phyloP scores from a whole-genome alignment of 306 rosid genomes.

The Quercus agrifolia region DNA sequence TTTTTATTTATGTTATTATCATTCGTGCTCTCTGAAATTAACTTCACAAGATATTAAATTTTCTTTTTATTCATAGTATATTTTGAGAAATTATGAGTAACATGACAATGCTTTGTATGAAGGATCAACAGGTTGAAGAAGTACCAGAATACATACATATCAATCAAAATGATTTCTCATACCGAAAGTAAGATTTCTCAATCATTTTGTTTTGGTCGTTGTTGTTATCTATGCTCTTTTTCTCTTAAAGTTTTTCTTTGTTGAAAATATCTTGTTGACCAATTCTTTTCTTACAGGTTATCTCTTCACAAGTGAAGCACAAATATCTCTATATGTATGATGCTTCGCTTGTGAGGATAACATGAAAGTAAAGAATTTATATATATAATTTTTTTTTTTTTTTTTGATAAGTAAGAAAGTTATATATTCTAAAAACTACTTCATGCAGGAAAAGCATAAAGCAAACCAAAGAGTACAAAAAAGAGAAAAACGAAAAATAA shows the following conservation, averaged over 20 bases:
- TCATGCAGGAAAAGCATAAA: too few species aligned
- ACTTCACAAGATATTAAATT: constrained; percentile 23
- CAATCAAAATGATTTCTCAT: constrained; percentile 64
- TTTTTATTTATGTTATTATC: not conserved
- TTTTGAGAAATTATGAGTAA: constrained; percentile 4
- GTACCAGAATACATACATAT: constrained; percentile 59
- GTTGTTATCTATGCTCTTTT: not conserved
- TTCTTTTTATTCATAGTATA: not conserved
- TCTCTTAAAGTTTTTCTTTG: not conserved
- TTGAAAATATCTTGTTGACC: not conserved
- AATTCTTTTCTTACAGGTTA: not conserved
- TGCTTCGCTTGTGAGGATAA: not conserved
- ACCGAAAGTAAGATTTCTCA: constrained; percentile 49
- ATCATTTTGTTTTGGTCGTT: not conserved
- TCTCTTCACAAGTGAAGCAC: not conserved
- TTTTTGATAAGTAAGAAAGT: too few species aligned
- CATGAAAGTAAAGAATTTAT: too few species aligned
- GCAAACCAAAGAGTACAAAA: too few species aligned
- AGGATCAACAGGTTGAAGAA: constrained; percentile 54
- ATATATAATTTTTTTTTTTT: too few species aligned
- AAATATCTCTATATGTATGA: not conserved
- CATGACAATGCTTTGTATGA: constrained; percentile 28
- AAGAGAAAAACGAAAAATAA: too few species aligned
- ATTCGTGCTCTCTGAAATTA: not conserved
- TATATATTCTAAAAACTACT: too few species aligned